These are phyloP conservation scores for Cordyceps farinosa DNA, from an alignment of 2,329 filamentous ascomycete species.

Conservation along the genomic window DNA sequence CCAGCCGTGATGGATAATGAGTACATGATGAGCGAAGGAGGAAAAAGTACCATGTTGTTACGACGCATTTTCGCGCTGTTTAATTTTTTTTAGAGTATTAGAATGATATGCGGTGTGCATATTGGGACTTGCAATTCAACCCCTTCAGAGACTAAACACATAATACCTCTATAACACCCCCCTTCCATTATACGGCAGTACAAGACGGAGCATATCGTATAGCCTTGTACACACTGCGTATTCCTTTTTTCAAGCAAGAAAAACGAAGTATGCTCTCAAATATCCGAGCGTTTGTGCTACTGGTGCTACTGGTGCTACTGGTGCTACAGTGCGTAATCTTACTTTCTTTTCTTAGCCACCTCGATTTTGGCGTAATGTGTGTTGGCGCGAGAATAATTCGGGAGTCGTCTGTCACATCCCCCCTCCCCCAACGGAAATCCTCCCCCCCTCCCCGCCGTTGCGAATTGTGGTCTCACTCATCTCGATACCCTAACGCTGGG, in stretches of 20 bases:
- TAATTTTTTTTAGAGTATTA: conserved; percentile 1
- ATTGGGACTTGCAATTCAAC: background rate
- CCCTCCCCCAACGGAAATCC: background rate
- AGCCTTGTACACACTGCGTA: no score
- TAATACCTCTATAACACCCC: no score
- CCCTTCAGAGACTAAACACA: background rate
- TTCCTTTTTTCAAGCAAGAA: no score
- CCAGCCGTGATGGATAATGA: conserved; percentile 12
- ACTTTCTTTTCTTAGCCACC: no score
- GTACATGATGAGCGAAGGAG: background rate
- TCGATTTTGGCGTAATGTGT: no score
- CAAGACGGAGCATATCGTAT: background rate
- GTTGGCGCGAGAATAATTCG: background rate
- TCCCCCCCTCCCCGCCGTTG: background rate
- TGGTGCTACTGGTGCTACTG: no score
- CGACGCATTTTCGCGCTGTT: background rate
- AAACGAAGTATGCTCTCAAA: no score
- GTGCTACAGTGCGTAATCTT: no score
- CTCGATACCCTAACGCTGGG: background rate
- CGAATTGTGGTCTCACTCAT: background rate
- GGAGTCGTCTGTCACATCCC: background rate
- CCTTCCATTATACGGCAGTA: background rate
- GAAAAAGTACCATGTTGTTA: background rate
- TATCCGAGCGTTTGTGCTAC: no score
- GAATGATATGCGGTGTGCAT: background rate